Evolutionary conservation across 2,329 filamentous ascomycete genomes (phyloP).

Genomic region (Aspergillus brasiliensis): DNA sequence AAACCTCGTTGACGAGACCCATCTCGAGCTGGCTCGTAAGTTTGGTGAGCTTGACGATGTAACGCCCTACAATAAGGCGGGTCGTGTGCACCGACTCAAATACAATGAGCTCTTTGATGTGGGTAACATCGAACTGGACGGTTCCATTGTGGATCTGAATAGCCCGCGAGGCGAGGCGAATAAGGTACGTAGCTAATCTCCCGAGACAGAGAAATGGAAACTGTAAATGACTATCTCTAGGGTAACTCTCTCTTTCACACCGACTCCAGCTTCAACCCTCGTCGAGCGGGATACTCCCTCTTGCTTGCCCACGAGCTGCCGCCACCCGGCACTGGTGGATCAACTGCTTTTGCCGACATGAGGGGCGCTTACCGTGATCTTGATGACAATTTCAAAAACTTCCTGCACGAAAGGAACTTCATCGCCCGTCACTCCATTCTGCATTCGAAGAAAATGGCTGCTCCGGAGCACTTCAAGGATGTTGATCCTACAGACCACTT

Average conservation of each 20-base stretch:
- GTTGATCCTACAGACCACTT: neutral
- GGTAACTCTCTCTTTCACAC: slow-evolving; percentile 59
- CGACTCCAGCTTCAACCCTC: slow-evolving; percentile 60
- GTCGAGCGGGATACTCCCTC: slow-evolving; percentile 55
- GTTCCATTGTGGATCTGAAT: slow-evolving; percentile 25
- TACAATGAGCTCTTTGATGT: slow-evolving; percentile 61
- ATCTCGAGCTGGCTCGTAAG: slow-evolving; percentile 53
- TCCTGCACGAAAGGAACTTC: neutral
- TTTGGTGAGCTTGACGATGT: slow-evolving; percentile 63
- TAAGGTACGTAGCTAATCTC: slow-evolving; percentile 27
- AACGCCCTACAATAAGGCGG: slow-evolving; percentile 50
- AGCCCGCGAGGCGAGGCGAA: slow-evolving; percentile 15
- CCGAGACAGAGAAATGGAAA: neutral
- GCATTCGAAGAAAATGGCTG: neutral
- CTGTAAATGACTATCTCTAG: slow-evolving; percentile 22
- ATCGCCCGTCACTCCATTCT: neutral
- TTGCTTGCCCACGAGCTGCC: slow-evolving; percentile 55
- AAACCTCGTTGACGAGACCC: slow-evolving; percentile 52
- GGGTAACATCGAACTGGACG: slow-evolving; percentile 56
- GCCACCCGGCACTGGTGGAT: slow-evolving; percentile 50
- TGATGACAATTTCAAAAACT: neutral
- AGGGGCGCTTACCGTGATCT: slow-evolving; percentile 29
- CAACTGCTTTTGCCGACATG: slow-evolving; percentile 58
- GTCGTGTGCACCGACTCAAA: slow-evolving; percentile 51
- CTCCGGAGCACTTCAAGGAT: neutral